Conservation (phyloP, 306 rosid genomes). For the Citrullus colocynthis region DNA sequence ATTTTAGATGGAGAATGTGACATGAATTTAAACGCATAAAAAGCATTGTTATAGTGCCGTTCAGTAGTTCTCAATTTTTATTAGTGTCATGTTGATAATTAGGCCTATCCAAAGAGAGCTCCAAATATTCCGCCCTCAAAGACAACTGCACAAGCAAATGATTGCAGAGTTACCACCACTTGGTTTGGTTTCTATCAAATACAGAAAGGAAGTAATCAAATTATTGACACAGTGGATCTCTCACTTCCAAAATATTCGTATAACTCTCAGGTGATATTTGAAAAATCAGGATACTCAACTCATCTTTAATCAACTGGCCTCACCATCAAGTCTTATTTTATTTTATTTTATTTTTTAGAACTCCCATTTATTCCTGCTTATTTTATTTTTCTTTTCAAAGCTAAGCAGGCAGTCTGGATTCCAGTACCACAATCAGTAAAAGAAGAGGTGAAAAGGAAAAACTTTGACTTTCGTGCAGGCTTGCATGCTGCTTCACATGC, state of each 20-base stretch:
- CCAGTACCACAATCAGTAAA: constrained; percentile 62
- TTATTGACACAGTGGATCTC: constrained; percentile 57
- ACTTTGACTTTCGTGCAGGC: constrained; percentile 79
- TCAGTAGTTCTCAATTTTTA: not conserved
- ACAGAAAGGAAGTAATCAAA: constrained; percentile 47
- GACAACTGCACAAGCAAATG: constrained; percentile 52
- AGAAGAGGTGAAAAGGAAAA: constrained; percentile 35
- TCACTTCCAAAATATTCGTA: constrained; percentile 67
- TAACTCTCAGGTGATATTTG: constrained; percentile 52
- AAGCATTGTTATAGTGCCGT: not conserved
- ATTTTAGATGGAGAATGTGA: not conserved
- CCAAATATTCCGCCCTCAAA: constrained; percentile 25
- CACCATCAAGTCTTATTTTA: not conserved
- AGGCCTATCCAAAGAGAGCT: constrained; percentile 61
- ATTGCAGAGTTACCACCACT: constrained; percentile 66
- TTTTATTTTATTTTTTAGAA: too few species aligned
- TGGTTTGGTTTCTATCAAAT: constrained; percentile 83
- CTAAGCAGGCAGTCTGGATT: constrained; percentile 80
- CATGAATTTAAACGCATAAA: not conserved
- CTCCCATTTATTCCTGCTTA: not conserved
- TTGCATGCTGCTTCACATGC: constrained; percentile 98
- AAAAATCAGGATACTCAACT: not conserved
- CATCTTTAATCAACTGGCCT: not conserved
- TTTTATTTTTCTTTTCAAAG: constrained; percentile 12
- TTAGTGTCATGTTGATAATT: constrained; percentile 11